phyloP scores from a whole-genome alignment of 2,329 filamentous ascomycete genomes.

The Fusarium pininemorale region DNA sequence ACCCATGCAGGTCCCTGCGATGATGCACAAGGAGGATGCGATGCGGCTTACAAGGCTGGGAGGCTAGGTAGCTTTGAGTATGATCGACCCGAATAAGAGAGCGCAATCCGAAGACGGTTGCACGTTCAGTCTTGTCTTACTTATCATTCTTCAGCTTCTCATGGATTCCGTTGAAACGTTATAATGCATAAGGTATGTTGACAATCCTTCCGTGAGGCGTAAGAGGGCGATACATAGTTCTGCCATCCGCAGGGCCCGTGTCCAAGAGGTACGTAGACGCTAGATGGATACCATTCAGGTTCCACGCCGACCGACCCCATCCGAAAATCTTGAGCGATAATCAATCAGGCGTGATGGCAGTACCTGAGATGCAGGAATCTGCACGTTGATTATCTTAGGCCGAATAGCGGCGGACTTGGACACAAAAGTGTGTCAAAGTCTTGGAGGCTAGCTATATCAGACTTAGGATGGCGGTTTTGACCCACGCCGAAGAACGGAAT shows the following conservation, averaged over 20 bases:
- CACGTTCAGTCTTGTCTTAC: background rate
- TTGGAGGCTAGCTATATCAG: slow-evolving; percentile 35
- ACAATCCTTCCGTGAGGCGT: background rate
- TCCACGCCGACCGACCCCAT: slow-evolving; percentile 5
- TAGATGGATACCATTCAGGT: background rate
- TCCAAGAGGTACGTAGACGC: background rate
- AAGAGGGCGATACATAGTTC: background rate
- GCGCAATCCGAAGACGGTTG: slow-evolving; percentile 1
- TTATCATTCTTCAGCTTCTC: slow-evolving; percentile 12
- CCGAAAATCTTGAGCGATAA: slow-evolving; percentile 18
- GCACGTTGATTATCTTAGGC: slow-evolving; percentile 44
- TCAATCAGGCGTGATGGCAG: slow-evolving; percentile 25
- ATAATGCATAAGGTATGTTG: background rate
- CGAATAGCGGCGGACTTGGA: slow-evolving; percentile 23
- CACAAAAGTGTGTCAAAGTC: slow-evolving; percentile 19
- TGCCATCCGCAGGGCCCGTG: background rate
- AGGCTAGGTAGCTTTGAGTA: slow-evolving; percentile 7
- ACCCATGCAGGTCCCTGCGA: background rate
- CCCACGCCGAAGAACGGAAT: slow-evolving; percentile 41
- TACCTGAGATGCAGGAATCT: slow-evolving; percentile 39
- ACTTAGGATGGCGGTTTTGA: slow-evolving; percentile 28
- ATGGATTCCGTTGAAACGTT: background rate
- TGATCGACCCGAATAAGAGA: slow-evolving; percentile 30
- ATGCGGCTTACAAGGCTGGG: slow-evolving; percentile 16
- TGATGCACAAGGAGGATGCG: slow-evolving; percentile 4